These are phyloP conservation scores for Penicillium sp. DNA, from an alignment of 2,329 filamentous ascomycete genomes.

Conservation along the genomic window DNA sequence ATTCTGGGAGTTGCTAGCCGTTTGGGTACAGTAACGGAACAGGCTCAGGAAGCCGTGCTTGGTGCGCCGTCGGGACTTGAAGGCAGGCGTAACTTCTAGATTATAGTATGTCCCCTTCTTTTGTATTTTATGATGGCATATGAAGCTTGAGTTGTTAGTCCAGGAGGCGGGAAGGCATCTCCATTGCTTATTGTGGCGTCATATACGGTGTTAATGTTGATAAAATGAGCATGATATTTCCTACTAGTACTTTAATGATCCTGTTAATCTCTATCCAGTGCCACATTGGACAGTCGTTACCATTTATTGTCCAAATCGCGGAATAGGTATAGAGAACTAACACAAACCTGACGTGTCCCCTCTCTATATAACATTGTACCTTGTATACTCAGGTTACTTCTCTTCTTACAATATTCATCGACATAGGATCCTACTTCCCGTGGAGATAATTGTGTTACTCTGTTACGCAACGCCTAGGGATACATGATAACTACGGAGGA, in stretches of 20 bases:
- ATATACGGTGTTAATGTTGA: conserved; percentile 11
- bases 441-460: too few species aligned
- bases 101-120: neutral
- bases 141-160: conserved; percentile 9
- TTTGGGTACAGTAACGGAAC: conserved; percentile 64
- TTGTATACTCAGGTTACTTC: neutral
- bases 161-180: conserved; percentile 1
- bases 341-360: neutral
- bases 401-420: neutral
- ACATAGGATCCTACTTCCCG: too few species aligned
- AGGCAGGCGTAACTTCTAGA: conserved; percentile 29
- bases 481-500: too few species aligned
- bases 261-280: neutral
- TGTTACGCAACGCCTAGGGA: too few species aligned
- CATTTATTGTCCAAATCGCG: too few species aligned
- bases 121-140: conserved; percentile 19
- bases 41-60: conserved; percentile 60
- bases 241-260: neutral
- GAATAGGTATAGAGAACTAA: neutral
- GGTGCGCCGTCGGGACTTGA: conserved; percentile 45
- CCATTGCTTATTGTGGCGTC: neutral
- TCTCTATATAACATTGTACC: neutral
- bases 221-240: conserved; percentile 4
- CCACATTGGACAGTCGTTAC: neutral
- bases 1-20: conserved; percentile 67